These are phyloP conservation scores for Phytophthora cryptogea DNA, from an alignment of 352 stramenopile genomes.

Conservation along the genomic window DNA sequence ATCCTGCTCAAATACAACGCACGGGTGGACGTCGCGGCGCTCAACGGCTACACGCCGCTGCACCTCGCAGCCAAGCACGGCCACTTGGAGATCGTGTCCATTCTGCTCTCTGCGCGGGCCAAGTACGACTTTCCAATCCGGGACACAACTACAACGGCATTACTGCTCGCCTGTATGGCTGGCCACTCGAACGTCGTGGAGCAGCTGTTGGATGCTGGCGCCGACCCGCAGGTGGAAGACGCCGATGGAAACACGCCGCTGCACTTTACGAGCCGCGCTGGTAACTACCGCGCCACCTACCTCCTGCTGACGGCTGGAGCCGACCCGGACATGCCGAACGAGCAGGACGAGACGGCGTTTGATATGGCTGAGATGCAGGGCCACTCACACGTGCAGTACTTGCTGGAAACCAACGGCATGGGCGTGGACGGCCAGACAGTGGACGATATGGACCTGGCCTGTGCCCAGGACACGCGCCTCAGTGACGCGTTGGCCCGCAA, in stretches of 20 bases:
- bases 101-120: constrained; percentile 48
- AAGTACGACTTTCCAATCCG: constrained; percentile 54
- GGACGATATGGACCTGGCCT: constrained; percentile 66
- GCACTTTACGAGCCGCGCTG: constrained; percentile 75
- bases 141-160: constrained; percentile 56
- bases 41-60: constrained; percentile 60
- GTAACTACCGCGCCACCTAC: constrained; percentile 81
- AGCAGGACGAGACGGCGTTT: constrained; percentile 77
- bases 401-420: constrained; percentile 82
- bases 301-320: constrained; percentile 80
- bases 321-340: constrained; percentile 86
- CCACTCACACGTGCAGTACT: constrained; percentile 74
- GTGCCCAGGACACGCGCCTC: constrained; percentile 64
- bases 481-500: constrained; percentile 63
- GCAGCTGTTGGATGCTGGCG: constrained; percentile 68
- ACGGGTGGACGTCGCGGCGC: constrained; percentile 38
- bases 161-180: constrained; percentile 70
- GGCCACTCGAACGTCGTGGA: constrained; percentile 70
- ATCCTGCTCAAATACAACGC: constrained; percentile 70
- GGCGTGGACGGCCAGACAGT: constrained; percentile 54
- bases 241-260: constrained; percentile 80
- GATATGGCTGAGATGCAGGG: constrained; percentile 71
- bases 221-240: constrained; percentile 80
- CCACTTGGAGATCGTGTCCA: constrained; percentile 43
- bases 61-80: constrained; percentile 69